These are phyloP conservation scores for Emmonsia crescens DNA, from an alignment of 2,329 filamentous ascomycete genomes.

Conservation along the genomic window DNA sequence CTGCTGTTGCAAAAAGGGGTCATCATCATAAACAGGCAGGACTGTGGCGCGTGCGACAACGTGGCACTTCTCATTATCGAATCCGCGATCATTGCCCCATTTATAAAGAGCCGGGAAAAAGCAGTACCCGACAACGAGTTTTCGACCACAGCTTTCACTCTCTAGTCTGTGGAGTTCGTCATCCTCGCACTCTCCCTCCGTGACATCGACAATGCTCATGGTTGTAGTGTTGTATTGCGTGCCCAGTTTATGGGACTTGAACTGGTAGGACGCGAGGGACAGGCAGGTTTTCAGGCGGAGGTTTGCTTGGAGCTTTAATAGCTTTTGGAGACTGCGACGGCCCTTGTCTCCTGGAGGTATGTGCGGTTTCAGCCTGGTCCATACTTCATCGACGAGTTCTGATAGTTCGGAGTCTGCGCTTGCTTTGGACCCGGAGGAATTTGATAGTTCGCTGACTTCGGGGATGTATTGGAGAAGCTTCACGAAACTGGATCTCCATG, in stretches of 20 bases:
- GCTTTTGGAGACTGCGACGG: not conserved
- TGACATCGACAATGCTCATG: conserved; percentile 4
- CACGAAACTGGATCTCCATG: not conserved
- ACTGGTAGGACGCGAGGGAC: conserved; percentile 1
- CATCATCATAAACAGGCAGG: conserved; percentile 1
- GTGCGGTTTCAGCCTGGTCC: not conserved
- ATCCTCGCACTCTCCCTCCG: conserved; percentile 2
- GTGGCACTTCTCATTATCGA: not conserved
- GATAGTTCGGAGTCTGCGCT: not conserved
- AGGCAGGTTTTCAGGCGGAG: not conserved
- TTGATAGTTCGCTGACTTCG: not conserved
- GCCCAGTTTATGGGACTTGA: not conserved
- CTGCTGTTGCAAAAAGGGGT: not conserved
- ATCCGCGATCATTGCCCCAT: conserved; percentile 4
- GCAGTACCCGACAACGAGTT: conserved; percentile 1
- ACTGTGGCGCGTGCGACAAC: conserved; percentile 1
- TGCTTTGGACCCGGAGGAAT: not conserved
- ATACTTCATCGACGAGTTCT: conserved; percentile 1
- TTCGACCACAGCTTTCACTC: not conserved
- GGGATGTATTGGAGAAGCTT: conserved; percentile 1
- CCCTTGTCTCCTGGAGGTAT: not conserved
- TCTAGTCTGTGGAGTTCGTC: not conserved
- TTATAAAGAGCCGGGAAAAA: conserved; percentile 3
- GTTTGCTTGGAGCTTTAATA: conserved; percentile 1
- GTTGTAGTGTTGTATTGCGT: not conserved